Evolutionary conservation across 106 monocot genomes (phyloP), one percentile per base, ranked within the genome.

Genomic region (Phalaenopsis equestris): DNA sequence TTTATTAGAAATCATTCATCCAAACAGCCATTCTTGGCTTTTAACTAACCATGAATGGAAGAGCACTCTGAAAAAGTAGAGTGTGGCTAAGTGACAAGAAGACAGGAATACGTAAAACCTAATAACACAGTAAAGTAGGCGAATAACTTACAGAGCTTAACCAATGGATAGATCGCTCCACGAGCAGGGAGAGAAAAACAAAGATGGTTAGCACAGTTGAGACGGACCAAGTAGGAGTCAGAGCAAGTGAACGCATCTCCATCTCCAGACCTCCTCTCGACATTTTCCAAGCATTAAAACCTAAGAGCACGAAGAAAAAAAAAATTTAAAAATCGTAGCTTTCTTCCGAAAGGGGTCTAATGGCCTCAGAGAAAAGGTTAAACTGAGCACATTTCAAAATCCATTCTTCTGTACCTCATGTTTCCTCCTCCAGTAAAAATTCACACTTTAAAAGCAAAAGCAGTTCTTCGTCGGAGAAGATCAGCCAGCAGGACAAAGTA

Each of bases 171-270:
- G 92, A 94, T 30, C 96, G 89, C 86, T 97, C 96, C 12, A 94
- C 91, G 19, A 97, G 77, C 79, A 94, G 76, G 46, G 91, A 92
- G 30, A 94, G 84, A 0, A 84, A 86, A 5, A 97, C 94, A 23
- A 97, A 87, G 67, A 97, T 85, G 1, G 94, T 97, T 75, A 97
- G 80, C 74, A 97, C 97, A 14, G 90, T 90, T 52, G 97, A 94
- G 41, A 97, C 97, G 18, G 97, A 97, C 97, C 97, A 97, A 14
- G 97, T 97, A 1, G 97, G 97, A 9, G 97, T 97, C 82, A 93
- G 87, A 14, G 96, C 96, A 86, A 97, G 79, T 17, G 96, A 92
- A 46, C 93, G 82, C 87, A 87, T 79, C 55, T 94, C 30, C 30
- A 30, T 30, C 30, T 30, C 91, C 24, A 36, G 42, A 42, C 73